These are phyloP conservation scores for Intubia oerlemansii DNA, from an alignment of 2,329 filamentous ascomycete genomes.

Conservation along the genomic window DNA sequence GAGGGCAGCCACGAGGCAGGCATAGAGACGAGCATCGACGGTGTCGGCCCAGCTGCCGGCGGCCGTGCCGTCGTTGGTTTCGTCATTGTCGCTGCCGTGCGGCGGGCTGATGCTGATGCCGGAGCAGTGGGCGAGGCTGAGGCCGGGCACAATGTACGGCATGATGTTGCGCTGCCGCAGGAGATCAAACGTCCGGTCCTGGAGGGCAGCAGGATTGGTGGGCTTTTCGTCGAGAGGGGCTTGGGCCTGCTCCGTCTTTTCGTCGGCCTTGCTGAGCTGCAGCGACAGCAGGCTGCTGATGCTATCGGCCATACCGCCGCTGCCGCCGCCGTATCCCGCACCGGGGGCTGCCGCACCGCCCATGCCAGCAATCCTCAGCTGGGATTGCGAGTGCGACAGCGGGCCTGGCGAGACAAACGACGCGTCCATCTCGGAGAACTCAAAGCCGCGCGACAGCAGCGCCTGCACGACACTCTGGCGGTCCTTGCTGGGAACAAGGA, in stretches of 20 bases:
- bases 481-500: slow-evolving; percentile 63
- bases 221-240: no score
- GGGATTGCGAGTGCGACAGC: slow-evolving; percentile 11
- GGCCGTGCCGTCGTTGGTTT: neutral
- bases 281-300: slow-evolving; percentile 8
- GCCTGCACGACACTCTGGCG: slow-evolving; percentile 55
- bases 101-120: slow-evolving; percentile 26
- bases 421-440: slow-evolving; percentile 51
- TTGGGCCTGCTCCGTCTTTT: no score
- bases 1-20: slow-evolving; percentile 38
- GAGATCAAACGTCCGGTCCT: slow-evolving; percentile 63
- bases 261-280: slow-evolving; percentile 13
- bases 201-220: slow-evolving; percentile 56
- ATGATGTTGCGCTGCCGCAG: slow-evolving; percentile 57
- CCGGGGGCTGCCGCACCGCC: no score
- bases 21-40: slow-evolving; percentile 41
- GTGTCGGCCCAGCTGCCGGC: slow-evolving; percentile 28
- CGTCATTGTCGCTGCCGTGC: no score
- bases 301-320: slow-evolving; percentile 2
- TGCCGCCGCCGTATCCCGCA: neutral
- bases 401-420: slow-evolving; percentile 38
- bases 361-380: no score
- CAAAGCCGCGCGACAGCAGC: slow-evolving; percentile 60
- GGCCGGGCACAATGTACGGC: slow-evolving; percentile 44
- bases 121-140: slow-evolving; percentile 67